Evolutionary conservation across 768 basidiomycete species (phyloP).

Genomic region (Cantharellus cinnabarinus): DNA sequence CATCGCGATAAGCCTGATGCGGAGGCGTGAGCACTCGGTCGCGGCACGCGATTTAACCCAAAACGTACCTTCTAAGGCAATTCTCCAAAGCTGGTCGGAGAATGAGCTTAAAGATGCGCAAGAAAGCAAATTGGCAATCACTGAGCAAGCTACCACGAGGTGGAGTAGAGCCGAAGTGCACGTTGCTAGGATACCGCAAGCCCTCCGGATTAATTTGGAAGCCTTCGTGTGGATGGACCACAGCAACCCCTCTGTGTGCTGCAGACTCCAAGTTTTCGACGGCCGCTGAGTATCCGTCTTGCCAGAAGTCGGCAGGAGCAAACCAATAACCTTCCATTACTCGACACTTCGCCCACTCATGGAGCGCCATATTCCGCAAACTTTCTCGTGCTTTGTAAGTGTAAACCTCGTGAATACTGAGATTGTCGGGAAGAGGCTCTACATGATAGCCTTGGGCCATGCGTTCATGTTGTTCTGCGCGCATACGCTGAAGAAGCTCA

Average conservation of each 20-base stretch:
- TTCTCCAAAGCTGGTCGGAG: not conserved
- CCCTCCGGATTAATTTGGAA: not conserved
- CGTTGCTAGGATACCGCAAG: not conserved
- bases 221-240: not conserved
- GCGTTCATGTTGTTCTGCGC: not conserved
- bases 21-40: not conserved
- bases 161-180: not conserved
- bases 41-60: not conserved
- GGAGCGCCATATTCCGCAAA: not conserved
- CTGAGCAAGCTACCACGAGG: not conserved
- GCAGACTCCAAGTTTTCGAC: not conserved
- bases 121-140: not conserved
- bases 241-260: not conserved
- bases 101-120: not conserved
- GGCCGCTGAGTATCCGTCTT: not conserved
- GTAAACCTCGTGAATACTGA: not conserved
- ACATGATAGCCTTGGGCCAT: not conserved
- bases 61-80: not conserved
- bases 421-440: not conserved
- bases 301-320: not conserved
- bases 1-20: not conserved
- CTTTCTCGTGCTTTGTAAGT: not conserved
- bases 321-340: not conserved
- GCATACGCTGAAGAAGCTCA: not conserved
- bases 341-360: not conserved